A percentile compares a stretch with the other conserved stretches of the same genome.
These are phyloP conservation scores for Fusarium ramigenum DNA, from an alignment of 2,329 filamentous ascomycete genomes.

Conservation along the genomic window DNA sequence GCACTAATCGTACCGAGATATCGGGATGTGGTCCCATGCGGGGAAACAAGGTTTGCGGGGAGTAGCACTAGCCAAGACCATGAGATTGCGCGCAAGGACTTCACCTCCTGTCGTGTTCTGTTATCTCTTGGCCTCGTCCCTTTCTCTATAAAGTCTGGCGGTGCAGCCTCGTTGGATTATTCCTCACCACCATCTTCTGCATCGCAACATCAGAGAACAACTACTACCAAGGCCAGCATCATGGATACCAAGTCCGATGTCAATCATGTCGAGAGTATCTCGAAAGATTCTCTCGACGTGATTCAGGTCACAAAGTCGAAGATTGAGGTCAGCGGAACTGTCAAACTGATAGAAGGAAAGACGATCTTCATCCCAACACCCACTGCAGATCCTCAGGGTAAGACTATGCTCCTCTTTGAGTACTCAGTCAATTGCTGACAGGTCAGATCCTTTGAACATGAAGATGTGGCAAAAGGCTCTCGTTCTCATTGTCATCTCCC, in stretches of 20 bases:
- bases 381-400: slow-evolving; percentile 29
- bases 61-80: slow-evolving; percentile 11
- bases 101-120: not conserved
- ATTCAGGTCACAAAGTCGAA: slow-evolving; percentile 30
- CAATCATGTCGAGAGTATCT: slow-evolving; percentile 34
- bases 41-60: slow-evolving; percentile 27
- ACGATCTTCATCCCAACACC: slow-evolving; percentile 34
- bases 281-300: slow-evolving; percentile 28
- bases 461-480: slow-evolving; percentile 36
- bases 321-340: slow-evolving; percentile 33
- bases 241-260: slow-evolving; percentile 30
- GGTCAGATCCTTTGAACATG: slow-evolving; percentile 37
- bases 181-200: slow-evolving; percentile 3
- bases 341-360: slow-evolving; percentile 29
- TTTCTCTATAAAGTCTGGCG: slow-evolving; percentile 17
- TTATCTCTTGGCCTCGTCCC: slow-evolving; percentile 5
- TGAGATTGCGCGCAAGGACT: not conserved
- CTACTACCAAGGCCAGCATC: not conserved
- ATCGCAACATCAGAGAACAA: not conserved
- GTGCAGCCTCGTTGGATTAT: not conserved
- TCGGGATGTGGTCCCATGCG: slow-evolving; percentile 34
- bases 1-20: slow-evolving; percentile 4
- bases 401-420: not conserved
- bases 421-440: not conserved
- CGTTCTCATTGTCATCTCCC: slow-evolving; percentile 32